Conservation (phyloP, 352 stramenopile genomes). For the Phytophthora niederhauseri region DNA sequence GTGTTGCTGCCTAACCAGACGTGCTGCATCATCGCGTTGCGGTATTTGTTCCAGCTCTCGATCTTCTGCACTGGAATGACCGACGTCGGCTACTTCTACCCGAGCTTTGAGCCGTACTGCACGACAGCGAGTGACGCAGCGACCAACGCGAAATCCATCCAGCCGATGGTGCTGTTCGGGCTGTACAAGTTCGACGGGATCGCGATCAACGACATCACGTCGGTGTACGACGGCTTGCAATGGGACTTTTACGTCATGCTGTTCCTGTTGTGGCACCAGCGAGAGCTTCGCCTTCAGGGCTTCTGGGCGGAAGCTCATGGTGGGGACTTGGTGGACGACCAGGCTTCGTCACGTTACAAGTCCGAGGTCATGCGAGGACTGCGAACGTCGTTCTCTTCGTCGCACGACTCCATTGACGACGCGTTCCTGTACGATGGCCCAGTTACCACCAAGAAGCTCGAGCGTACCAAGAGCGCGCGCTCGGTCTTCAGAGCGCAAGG, state of each 20-base stretch:
- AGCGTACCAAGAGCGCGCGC: conserved; percentile 19
- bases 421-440: conserved; percentile 48
- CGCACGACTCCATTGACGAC: conserved; percentile 80
- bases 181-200: conserved; percentile 89
- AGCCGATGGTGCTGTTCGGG: conserved; percentile 80
- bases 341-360: conserved; percentile 45
- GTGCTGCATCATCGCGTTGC: conserved; percentile 57
- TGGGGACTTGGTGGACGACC: conserved; percentile 27
- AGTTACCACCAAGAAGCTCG: conserved; percentile 25
- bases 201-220: conserved; percentile 54
- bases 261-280: conserved; percentile 79
- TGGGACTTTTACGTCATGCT: conserved; percentile 89
- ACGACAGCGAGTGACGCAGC: conserved; percentile 36
- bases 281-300: conserved; percentile 78
- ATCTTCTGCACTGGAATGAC: conserved; percentile 81
- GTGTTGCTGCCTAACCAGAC: conserved; percentile 32
- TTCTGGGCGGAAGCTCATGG: conserved; percentile 62
- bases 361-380: conserved; percentile 51
- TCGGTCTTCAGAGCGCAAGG: conserved; percentile 14
- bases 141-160: conserved; percentile 68
- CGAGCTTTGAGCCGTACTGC: conserved; percentile 83
- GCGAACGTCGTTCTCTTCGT: conserved; percentile 59
- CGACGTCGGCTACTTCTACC: conserved; percentile 63
- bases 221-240: conserved; percentile 73
- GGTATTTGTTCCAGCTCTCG: conserved; percentile 86